phyloP scores from a whole-genome alignment of 208 protist genomes.

The Zelonia costaricensis region DNA sequence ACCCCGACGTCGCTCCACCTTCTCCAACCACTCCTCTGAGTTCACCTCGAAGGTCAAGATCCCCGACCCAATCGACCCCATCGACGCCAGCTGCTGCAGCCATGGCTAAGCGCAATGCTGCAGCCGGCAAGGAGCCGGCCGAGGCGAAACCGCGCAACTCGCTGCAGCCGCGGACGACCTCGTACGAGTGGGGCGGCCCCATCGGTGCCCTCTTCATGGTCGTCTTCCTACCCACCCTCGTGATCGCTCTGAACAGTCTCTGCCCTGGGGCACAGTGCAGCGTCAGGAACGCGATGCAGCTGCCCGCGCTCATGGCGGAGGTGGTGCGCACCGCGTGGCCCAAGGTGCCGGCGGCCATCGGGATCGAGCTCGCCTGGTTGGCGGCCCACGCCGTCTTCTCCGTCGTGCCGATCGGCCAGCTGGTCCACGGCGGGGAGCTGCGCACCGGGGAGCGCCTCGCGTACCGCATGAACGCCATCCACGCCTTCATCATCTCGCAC shows the following conservation, averaged over 20 bases:
- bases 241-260: slow-evolving; percentile 61
- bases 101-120: slow-evolving; percentile 13
- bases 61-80: too few relatives aligned
- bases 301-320: slow-evolving; percentile 23
- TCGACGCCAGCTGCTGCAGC: too few relatives aligned
- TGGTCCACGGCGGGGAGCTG: slow-evolving; percentile 59
- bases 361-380: slow-evolving; percentile 66
- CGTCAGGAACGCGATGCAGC: slow-evolving; percentile 17
- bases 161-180: slow-evolving; percentile 59
- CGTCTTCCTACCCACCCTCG: slow-evolving; percentile 54
- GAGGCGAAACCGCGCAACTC: slow-evolving; percentile 20
- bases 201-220: slow-evolving; percentile 57
- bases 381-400: slow-evolving; percentile 72
- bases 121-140: not conserved
- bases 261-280: slow-evolving; percentile 41
- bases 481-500: slow-evolving; percentile 75
- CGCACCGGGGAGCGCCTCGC: slow-evolving; percentile 62
- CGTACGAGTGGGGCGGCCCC: slow-evolving; percentile 84
- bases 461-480: slow-evolving; percentile 86
- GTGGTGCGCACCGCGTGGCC: slow-evolving; percentile 26
- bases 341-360: slow-evolving; percentile 48
- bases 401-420: slow-evolving; percentile 57
- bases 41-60: too few relatives aligned
- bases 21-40: too few relatives aligned
- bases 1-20: too few relatives aligned